A percentile compares a stretch with the other conserved stretches of the same genome.
These are phyloP conservation scores for Cicer bijugum DNA, from an alignment of 306 rosid species.

Conservation along the genomic window DNA sequence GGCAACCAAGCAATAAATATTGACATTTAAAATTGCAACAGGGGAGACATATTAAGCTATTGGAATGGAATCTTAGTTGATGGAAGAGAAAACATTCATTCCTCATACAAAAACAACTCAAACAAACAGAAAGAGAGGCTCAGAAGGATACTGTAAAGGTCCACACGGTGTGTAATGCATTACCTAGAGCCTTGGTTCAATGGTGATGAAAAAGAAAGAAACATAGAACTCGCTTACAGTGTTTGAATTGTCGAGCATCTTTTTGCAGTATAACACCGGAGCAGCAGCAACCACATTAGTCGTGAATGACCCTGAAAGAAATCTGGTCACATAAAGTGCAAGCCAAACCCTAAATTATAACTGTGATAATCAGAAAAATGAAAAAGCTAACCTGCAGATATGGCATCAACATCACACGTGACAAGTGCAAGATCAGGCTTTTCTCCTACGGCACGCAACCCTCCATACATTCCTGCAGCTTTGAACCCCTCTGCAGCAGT, in stretches of 20 bases:
- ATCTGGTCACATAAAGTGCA: conserved; percentile 25
- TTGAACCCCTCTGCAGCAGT: conserved; percentile 90
- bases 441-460: conserved; percentile 73
- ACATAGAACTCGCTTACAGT: conserved; percentile 53
- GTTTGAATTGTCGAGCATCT: conserved; percentile 50
- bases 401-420: conserved; percentile 90
- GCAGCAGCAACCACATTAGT: conserved; percentile 96
- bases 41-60: conserved; percentile 9
- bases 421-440: conserved; percentile 96
- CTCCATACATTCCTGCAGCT: conserved; percentile 87
- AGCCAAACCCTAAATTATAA: conserved; percentile 12
- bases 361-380: background rate
- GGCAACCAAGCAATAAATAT: conserved; percentile 21
- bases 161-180: conserved; percentile 12
- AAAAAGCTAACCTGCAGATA: conserved; percentile 71
- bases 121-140: conserved; percentile 15
- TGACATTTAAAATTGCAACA: conserved; percentile 9
- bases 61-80: conserved; percentile 3
- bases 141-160: background rate
- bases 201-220: conserved; percentile 28
- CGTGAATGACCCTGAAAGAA: conserved; percentile 77
- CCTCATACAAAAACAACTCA: conserved; percentile 20
- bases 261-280: conserved; percentile 86
- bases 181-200: conserved; percentile 16
- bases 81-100: conserved; percentile 9